A percentile compares a stretch with the other conserved stretches of the same genome.
phyloP scores from a whole-genome alignment of 2,329 filamentous ascomycete species.

The Epichloe typhina region DNA sequence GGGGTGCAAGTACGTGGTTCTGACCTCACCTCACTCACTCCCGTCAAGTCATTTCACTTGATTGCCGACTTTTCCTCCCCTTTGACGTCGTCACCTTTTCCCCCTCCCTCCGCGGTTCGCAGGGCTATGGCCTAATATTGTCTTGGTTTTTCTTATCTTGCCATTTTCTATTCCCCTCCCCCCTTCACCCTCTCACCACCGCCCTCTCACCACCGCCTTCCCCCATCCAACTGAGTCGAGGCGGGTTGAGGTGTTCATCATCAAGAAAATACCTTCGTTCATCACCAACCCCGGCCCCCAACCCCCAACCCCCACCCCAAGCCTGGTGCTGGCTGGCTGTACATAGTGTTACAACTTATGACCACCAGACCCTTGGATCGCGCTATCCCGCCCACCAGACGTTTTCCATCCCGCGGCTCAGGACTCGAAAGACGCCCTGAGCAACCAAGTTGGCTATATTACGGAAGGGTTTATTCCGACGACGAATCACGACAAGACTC shows the following conservation, averaged over 20 bases:
- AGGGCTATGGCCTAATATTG: slow-evolving; percentile 1
- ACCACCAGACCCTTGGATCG: background rate
- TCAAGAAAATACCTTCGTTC: background rate
- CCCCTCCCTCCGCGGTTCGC: slow-evolving; percentile 1
- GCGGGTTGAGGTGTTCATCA: background rate
- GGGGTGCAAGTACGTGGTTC: no score
- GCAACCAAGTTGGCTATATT: background rate
- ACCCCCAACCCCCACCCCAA: background rate
- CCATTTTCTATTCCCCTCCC: background rate
- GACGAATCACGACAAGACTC: background rate
- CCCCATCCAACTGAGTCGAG: background rate
- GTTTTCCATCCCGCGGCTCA: background rate
- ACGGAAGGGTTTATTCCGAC: background rate
- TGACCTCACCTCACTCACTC: no score
- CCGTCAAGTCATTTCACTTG: background rate
- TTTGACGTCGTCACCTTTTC: background rate
- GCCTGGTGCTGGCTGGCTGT: background rate
- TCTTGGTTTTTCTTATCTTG: background rate
- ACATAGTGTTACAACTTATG: background rate
- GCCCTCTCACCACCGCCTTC: background rate
- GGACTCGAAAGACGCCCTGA: background rate
- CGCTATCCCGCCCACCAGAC: background rate
- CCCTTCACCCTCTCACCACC: no score
- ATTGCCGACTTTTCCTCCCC: slow-evolving; percentile 2
- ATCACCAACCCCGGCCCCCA: background rate